Percentiles rank a stretch among this genome's conserved stretches.
Evolutionary conservation across 768 basidiomycete species (phyloP).

Genomic region (Suillus subaureus): DNA sequence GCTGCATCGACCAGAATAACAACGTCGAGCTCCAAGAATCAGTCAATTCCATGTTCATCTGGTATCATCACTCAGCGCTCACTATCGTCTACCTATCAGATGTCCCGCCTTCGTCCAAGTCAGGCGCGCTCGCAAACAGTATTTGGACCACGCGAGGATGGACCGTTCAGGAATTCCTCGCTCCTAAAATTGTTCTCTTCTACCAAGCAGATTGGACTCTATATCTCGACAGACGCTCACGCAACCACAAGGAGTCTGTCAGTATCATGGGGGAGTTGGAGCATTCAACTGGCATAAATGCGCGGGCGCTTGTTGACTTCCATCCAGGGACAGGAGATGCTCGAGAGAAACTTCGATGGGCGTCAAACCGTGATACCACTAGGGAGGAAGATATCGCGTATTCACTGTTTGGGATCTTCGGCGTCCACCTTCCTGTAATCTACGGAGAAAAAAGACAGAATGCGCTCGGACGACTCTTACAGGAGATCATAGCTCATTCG

Average conservation of each 20-base stretch:
- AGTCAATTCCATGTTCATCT: neutral
- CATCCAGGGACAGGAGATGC: rapidly evolving
- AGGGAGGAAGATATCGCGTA: neutral
- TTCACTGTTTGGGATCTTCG: neutral
- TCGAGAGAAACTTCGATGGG: neutral
- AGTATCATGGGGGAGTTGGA: neutral
- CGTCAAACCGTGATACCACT: neutral
- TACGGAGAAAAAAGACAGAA: neutral
- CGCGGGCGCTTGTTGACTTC: rapidly evolving
- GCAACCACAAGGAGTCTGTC: neutral
- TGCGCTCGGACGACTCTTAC: neutral
- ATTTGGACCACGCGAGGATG: neutral
- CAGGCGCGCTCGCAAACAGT: neutral
- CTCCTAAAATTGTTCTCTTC: neutral
- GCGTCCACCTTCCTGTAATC: neutral
- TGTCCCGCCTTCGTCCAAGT: neutral
- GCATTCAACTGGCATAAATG: neutral
- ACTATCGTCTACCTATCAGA: neutral
- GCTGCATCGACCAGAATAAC: neutral
- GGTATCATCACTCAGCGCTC: neutral
- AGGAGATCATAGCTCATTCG: neutral
- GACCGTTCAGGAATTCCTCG: neutral
- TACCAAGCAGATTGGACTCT: neutral
- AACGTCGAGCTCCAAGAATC: neutral
- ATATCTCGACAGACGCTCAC: neutral